Evolutionary conservation across 1,284 basidiomycete species (phyloP).

Genomic region (Trichosporon faecale): DNA sequence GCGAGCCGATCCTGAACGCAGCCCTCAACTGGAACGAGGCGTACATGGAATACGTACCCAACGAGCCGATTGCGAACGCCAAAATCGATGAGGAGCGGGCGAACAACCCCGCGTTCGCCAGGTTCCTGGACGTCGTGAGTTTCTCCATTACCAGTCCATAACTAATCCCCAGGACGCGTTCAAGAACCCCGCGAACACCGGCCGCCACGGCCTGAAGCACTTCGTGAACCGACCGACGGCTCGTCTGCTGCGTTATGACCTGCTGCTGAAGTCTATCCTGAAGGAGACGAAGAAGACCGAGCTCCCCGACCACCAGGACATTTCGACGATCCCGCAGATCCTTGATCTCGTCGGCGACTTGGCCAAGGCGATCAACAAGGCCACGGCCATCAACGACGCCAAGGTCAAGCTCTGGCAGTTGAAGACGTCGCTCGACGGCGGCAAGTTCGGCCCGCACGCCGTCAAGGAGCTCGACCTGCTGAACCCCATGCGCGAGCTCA

Average conservation of each 20-base stretch:
- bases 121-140: slow-evolving; percentile 71
- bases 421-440: slow-evolving; percentile 60
- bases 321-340: slow-evolving; percentile 72
- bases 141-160: background rate
- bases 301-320: slow-evolving; percentile 70
- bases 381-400: slow-evolving; percentile 73
- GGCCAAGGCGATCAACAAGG: slow-evolving; percentile 78
- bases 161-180: background rate
- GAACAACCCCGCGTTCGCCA: slow-evolving; percentile 72
- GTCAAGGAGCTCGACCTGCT: slow-evolving; percentile 82
- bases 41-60: slow-evolving; percentile 87
- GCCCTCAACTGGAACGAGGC: slow-evolving; percentile 88
- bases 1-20: slow-evolving; percentile 80
- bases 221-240: slow-evolving; percentile 87
- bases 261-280: slow-evolving; percentile 75
- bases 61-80: slow-evolving; percentile 91
- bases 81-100: slow-evolving; percentile 83
- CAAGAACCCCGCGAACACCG: slow-evolving; percentile 42
- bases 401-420: slow-evolving; percentile 84
- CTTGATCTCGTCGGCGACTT: slow-evolving; percentile 79
- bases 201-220: slow-evolving; percentile 76
- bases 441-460: slow-evolving; percentile 72
- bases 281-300: slow-evolving; percentile 58
- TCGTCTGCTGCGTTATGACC: slow-evolving; percentile 79
- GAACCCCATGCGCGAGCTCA: slow-evolving; percentile 74